A percentile compares a stretch with the other conserved stretches of the same genome.
These are phyloP conservation scores for Juglanconis juglandina DNA, from an alignment of 2,329 filamentous ascomycete genomes.

Conservation along the genomic window DNA sequence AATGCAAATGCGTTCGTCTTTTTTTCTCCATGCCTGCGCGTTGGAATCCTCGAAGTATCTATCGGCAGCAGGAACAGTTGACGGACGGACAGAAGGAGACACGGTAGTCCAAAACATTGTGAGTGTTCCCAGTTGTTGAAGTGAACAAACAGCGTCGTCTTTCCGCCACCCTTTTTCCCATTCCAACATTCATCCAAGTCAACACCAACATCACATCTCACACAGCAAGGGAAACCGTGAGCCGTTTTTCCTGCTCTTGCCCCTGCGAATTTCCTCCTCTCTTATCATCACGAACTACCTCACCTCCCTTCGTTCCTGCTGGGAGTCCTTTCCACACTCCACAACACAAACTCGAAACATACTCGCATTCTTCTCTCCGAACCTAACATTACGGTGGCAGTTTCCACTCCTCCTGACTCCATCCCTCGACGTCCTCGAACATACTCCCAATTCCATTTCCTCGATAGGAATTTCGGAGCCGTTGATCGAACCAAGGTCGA, in stretches of 20 bases:
- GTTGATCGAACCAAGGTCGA: neutral
- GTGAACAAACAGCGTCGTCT: neutral
- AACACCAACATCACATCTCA: neutral
- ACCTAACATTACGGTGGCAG: conserved; percentile 12
- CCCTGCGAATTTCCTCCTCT: conserved; percentile 1
- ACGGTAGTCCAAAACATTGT: neutral
- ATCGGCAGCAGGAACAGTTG: neutral
- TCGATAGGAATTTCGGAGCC: neutral
- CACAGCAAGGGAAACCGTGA: neutral
- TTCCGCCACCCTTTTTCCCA: neutral
- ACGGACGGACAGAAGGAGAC: neutral
- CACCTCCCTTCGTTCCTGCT: conserved; percentile 1
- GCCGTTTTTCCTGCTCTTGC: neutral
- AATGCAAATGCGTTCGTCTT: conserved; percentile 7
- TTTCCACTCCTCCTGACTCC: neutral
- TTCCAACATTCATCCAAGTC: neutral
- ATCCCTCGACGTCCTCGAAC: conserved; percentile 1
- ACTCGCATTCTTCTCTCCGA: neutral
- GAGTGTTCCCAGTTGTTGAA: neutral
- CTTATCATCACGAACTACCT: neutral
- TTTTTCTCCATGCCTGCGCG: neutral
- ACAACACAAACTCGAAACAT: neutral
- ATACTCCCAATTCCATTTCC: neutral
- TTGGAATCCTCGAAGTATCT: neutral
- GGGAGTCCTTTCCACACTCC: neutral